Percentiles rank a stretch among this genome's conserved stretches.
These are phyloP conservation scores for Penicillium simplicissimum DNA, from an alignment of 495 filamentous ascomycete genomes.

Conservation along the genomic window DNA sequence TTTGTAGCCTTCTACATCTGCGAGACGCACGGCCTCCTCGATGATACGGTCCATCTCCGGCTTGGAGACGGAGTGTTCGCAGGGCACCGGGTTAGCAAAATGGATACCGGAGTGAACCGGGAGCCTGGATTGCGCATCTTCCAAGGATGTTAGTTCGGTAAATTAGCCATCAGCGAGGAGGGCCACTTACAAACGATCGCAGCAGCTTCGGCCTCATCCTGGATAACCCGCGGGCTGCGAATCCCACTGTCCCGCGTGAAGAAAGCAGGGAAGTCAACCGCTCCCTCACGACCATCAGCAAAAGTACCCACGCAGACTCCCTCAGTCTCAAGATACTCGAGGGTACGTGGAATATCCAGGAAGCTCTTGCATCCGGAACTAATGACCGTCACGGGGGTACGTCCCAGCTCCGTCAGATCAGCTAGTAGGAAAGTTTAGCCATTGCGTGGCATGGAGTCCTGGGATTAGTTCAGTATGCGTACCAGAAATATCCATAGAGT, in stretches of 20 bases:
- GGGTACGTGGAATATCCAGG: constrained; percentile 83
- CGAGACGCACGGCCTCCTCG: constrained; percentile 68
- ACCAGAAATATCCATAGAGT: constrained; percentile 83
- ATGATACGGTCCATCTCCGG: constrained; percentile 74
- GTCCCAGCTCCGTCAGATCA: constrained; percentile 91
- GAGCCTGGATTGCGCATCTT: constrained; percentile 65
- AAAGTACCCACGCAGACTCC: constrained; percentile 87
- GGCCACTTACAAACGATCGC: constrained; percentile 71
- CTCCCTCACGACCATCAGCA: constrained; percentile 67
- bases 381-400: constrained; percentile 85
- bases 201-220: constrained; percentile 78
- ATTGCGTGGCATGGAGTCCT: not conserved
- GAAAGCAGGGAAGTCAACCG: constrained; percentile 85
- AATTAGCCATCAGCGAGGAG: not conserved
- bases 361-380: constrained; percentile 95
- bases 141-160: constrained; percentile 5
- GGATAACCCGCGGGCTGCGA: constrained; percentile 71
- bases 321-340: constrained; percentile 94
- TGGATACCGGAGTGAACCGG: constrained; percentile 71
- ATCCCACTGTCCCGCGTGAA: constrained; percentile 83
- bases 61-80: constrained; percentile 66
- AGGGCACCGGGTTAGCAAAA: constrained; percentile 86
- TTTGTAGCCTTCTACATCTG: constrained; percentile 63
- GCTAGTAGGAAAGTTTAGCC: constrained; percentile 42
- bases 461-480: not conserved